Conservation (phyloP, 2,329 filamentous ascomycete species). For the Colletotrichum sansevieriae region DNA sequence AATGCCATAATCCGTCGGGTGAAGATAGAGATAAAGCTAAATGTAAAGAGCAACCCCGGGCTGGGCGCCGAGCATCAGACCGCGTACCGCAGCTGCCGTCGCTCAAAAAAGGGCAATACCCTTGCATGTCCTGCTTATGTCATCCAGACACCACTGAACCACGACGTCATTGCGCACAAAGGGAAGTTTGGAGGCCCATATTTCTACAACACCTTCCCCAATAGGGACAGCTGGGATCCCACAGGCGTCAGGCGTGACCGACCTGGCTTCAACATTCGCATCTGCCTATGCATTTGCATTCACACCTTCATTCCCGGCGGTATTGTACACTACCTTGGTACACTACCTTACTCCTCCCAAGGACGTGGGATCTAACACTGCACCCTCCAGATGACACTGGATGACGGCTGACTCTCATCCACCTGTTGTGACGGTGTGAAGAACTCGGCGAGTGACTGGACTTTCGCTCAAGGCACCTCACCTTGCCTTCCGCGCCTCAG, state of each 20-base stretch:
- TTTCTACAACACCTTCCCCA: not conserved
- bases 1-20: no score
- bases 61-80: constrained; percentile 13
- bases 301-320: no score
- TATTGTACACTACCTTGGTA: no score
- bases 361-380: no score
- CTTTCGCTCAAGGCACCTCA: no score
- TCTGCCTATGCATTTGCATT: not conserved
- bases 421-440: no score
- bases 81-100: constrained; percentile 20
- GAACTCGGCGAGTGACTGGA: no score
- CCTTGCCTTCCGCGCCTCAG: no score
- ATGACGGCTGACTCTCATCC: no score
- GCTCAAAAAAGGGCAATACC: not conserved
- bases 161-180: constrained; percentile 31
- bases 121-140: constrained; percentile 23
- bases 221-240: constrained; percentile 15
- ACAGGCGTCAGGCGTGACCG: not conserved
- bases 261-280: not conserved
- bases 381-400: no score
- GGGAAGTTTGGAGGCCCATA: not conserved
- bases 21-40: constrained; percentile 5
- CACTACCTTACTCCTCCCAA: no score
- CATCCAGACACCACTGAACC: not conserved
- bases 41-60: not conserved